Percentiles rank a stretch among this genome's conserved stretches.
Conservation (phyloP, 257 asterid genomes). For the Ilex aquifolium region DNA sequence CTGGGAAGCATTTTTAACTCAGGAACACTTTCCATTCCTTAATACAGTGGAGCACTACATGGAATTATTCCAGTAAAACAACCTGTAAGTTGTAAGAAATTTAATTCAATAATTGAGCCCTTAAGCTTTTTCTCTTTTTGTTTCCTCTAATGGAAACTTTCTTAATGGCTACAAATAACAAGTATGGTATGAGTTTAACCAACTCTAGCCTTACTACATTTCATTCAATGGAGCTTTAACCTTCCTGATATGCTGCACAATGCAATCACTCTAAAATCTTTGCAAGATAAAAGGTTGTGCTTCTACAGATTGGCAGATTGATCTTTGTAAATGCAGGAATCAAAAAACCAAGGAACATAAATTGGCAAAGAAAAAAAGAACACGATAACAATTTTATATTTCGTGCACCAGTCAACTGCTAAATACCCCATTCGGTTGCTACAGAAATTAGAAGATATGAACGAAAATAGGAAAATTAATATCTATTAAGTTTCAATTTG, state of each 20-base stretch:
- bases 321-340: no score
- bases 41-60: conserved; percentile 53
- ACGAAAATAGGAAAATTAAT: no score
- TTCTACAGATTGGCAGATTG: neutral
- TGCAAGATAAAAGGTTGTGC: neutral
- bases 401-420: no score
- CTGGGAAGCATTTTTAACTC: conserved; percentile 44
- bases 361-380: no score
- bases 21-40: conserved; percentile 55
- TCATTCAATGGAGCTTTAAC: neutral
- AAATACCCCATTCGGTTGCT: no score
- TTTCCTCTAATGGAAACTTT: neutral
- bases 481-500: no score
- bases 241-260: neutral
- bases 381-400: no score
- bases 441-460: no score
- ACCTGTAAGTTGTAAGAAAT: neutral
- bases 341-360: no score
- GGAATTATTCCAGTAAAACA: neutral
- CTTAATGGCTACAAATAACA: neutral
- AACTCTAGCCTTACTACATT: neutral
- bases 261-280: neutral
- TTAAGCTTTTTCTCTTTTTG: neutral
- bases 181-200: neutral
- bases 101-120: neutral